Evolutionary conservation across 495 filamentous ascomycete genomes (phyloP), one percentile per base, ranked within the genome.

Genomic region (Xylaria intraflava): DNA sequence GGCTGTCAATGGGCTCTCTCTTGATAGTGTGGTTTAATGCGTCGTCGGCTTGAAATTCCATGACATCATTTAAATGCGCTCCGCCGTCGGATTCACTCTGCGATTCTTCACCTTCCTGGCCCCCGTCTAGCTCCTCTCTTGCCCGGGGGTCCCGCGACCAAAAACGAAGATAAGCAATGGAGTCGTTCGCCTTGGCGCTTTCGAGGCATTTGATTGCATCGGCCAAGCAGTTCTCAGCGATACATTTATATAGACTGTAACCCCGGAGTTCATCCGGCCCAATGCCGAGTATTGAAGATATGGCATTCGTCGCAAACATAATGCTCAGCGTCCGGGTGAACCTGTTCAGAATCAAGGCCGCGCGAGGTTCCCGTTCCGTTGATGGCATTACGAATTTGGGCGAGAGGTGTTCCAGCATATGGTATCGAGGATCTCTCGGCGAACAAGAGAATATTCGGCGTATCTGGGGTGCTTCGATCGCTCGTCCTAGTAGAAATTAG

Each of bases 81-180:
- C 51, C 55, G 42, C 60, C 60, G 23, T 69, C 64, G 19, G 59
- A 62, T 46, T 66, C 64, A 42, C 62, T 58, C 29, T 20, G 56
- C 51, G 24, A n/a, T 38, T 30, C 64, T 14, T 52, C 59, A 22
- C 70, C 67, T 16, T 61, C 65, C 3, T 57, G 58, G 2, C 62
- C 61, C 4, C 69, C 64, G 3, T 59, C 62, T 3, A 47, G 52
- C 19, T 68, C 62, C 9, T 75, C 71, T 24, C 66, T 60, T 49
- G 61, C 58, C 49, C 78, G 75, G 24, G 89, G 89, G 67, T 94
- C 85, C 30, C 87, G 79, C 65, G 84, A 91, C 78, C 82, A 88
- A 63, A 95, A 95, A n/a, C 90, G 86, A 46, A 95, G 75, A 60
- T 95, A 95, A 12, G 90, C 89, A 59, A 95, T 94, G 11, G 90